These are phyloP conservation scores for Phialemonium atrogriseum DNA, from an alignment of 2,329 filamentous ascomycete genomes.

Conservation along the genomic window DNA sequence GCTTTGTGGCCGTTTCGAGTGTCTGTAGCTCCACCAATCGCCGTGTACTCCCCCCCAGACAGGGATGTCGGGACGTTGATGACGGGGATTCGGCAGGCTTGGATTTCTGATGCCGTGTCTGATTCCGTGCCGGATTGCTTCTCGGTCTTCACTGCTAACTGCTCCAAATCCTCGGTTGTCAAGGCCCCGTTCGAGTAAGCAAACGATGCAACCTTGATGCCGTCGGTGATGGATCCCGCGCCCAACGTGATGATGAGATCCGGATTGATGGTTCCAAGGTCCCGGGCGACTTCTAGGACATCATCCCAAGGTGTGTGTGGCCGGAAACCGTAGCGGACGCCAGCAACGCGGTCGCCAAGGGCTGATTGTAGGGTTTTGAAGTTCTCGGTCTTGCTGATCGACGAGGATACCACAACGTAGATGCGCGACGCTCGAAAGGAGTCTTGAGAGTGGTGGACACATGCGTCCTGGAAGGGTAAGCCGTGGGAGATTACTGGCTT, in stretches of 20 bases:
- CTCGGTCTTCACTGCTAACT: conserved; percentile 20
- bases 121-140: conserved; percentile 19
- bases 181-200: conserved; percentile 38
- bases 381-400: conserved; percentile 37
- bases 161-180: conserved; percentile 21
- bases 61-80: conserved; percentile 26
- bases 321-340: conserved; percentile 39
- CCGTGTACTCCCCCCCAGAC: conserved; percentile 26
- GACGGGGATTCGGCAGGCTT: conserved; percentile 18
- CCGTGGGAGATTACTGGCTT: conserved; percentile 43
- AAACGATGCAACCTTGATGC: conserved; percentile 41
- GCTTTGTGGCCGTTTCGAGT: conserved; percentile 14
- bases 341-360: conserved; percentile 33
- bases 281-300: conserved; percentile 35
- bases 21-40: conserved; percentile 9
- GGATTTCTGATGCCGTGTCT: conserved; percentile 14
- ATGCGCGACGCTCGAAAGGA: conserved; percentile 35
- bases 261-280: conserved; percentile 25
- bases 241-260: conserved; percentile 48
- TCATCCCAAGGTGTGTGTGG: conserved; percentile 47
- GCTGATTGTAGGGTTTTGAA: conserved; percentile 30
- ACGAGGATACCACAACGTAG: conserved; percentile 34
- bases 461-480: conserved; percentile 33
- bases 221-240: conserved; percentile 47
- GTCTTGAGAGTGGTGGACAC: conserved; percentile 31